Evolutionary conservation across 2,329 filamentous ascomycete species (phyloP), one percentile per base, ranked within the genome.

Genomic region (Aaosphaeria arxii): DNA sequence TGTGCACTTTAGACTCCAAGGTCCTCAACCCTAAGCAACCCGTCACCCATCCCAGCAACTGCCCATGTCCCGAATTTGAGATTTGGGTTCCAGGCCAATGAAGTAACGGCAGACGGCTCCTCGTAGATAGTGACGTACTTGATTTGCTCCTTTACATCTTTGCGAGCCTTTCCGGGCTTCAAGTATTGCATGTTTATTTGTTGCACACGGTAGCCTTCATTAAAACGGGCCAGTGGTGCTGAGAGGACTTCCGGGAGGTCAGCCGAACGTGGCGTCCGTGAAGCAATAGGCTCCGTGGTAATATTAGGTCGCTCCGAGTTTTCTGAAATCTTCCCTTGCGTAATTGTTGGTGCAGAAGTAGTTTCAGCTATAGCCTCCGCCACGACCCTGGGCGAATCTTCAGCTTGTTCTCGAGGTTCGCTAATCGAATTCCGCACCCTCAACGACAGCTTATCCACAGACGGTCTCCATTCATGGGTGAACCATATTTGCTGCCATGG

Each of bases 401-500:
- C 11, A 3, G 11, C 24, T 9, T 30, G 9, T 9, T 43, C 41
- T 43, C 11, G 6, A 32, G 30, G 24, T 9, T 43, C 41, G 11
- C 24, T 17, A 6, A 11, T 29, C 9, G 24, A 17, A 9, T 43
- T 17, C 41, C 31, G 11, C 9, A 32, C 28, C 11, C 31, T 32
- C 9, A 30, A 6, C 6, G 7, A 11, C 17, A 32, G 41, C 29
- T 32, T 7, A 1, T 55, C 49, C n/a, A 64, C 47, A 1, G 57
- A 50, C 3, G 51, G 50, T 17, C 73, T 59, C 79, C 80, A 85
- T 47, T 83, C 79, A 55, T 84, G 80, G 28, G 70, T 63, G 54
- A 84, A 84, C 77, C 81, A 82, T 5, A 69, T 75, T 52, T 82
- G 78, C 48, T 81, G 74, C 70, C 74, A 81, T 7, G 77, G 73